Evolutionary conservation across 495 filamentous ascomycete genomes (phyloP).

Genomic region (Lasiosphaeria hispida): DNA sequence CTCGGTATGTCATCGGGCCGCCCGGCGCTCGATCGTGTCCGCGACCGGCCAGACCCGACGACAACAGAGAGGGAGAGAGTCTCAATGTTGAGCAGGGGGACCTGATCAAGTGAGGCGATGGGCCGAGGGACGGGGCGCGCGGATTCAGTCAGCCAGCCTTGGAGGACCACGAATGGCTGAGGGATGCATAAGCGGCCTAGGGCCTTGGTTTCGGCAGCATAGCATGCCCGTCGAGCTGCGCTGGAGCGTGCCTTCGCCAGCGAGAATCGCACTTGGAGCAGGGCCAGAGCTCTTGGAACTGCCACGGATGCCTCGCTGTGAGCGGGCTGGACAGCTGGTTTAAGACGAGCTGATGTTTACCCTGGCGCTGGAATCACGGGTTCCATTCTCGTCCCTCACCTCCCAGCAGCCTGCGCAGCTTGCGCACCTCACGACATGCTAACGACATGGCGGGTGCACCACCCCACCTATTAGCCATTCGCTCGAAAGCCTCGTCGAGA

Average conservation of each 20-base stretch:
- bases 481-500: neutral
- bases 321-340: neutral
- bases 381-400: neutral
- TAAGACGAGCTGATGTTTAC: neutral
- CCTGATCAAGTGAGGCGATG: neutral
- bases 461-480: neutral
- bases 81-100: neutral
- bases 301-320: neutral
- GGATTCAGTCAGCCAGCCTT: no score
- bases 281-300: neutral
- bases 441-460: neutral
- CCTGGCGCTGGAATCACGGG: neutral
- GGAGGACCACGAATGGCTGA: neutral
- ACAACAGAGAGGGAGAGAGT: no score
- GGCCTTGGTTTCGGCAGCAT: no score
- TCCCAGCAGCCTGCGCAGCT: neutral
- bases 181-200: neutral
- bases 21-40: neutral
- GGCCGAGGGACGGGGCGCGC: no score
- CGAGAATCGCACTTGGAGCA: neutral
- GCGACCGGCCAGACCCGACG: no score
- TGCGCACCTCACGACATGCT: neutral
- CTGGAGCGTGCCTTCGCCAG: neutral
- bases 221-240: no score
- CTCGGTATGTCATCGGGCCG: neutral